A percentile compares a stretch with the other conserved stretches of the same genome.
These are phyloP conservation scores for Alloteropsis angusta DNA, from an alignment of 202 grass and related monocot genomes.

Conservation along the genomic window DNA sequence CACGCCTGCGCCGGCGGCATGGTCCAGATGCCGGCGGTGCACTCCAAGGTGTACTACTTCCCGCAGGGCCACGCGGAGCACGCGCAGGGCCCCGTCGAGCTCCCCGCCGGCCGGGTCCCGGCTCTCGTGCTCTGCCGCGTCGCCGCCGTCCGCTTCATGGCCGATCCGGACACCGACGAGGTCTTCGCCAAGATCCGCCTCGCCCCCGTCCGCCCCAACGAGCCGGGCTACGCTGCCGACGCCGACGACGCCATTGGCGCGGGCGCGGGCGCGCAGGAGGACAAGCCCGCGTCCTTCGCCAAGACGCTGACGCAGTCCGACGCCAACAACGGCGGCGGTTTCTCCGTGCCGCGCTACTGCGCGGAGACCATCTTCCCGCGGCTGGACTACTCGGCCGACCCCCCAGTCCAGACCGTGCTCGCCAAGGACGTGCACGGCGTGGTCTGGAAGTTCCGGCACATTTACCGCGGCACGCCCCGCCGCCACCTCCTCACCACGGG, in stretches of 20 bases:
- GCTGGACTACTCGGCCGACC: constrained; percentile 89
- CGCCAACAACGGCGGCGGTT: constrained; percentile 95
- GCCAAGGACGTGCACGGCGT: constrained; percentile 96
- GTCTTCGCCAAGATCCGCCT: constrained; percentile 88
- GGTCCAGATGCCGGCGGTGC: constrained; percentile 81
- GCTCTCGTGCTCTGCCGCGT: constrained; percentile 71
- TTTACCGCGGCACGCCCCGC: constrained; percentile 88
- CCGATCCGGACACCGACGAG: constrained; percentile 95
- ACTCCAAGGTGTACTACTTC: constrained; percentile 90
- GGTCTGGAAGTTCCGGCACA: constrained; percentile 97
- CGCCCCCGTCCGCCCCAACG: constrained; percentile 43
- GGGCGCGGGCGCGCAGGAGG: constrained; percentile 10
- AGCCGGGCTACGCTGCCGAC: constrained; percentile 27
- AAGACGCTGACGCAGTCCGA: constrained; percentile 99
- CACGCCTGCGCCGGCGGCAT: constrained; percentile 95
- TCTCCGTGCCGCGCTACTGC: constrained; percentile 99
- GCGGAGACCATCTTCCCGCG: constrained; percentile 98
- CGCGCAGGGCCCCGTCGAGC: constrained; percentile 35
- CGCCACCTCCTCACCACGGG: constrained; percentile 95
- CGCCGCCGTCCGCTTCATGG: constrained; percentile 62
- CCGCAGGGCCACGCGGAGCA: constrained; percentile 97
- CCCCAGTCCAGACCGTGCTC: constrained; percentile 88
- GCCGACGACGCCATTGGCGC: constrained; percentile 23
- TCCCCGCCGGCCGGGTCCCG: constrained; percentile 31
- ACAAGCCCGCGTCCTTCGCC: constrained; percentile 83